Conservation (phyloP, 139 green algal species). For the Auxenochlorella protothecoides region DNA sequence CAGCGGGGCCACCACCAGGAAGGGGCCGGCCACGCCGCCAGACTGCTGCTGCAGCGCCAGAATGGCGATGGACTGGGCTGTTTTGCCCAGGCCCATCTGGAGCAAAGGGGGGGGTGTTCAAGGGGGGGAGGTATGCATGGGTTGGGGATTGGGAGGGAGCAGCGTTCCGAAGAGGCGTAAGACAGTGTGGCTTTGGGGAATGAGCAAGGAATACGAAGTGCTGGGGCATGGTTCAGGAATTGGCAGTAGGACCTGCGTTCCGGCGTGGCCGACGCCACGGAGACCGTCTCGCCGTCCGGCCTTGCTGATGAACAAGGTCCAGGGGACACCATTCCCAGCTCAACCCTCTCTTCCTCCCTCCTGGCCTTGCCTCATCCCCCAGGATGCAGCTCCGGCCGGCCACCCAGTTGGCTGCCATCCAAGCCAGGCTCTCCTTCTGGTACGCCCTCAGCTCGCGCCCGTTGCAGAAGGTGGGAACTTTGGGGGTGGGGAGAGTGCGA, state of each 20-base stretch:
- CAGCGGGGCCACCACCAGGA: slow-evolving; percentile 86
- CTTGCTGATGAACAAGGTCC: neutral
- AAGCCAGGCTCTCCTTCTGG: slow-evolving; percentile 56
- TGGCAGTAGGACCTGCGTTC: too few relatives aligned
- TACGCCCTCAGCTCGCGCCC: slow-evolving; percentile 68
- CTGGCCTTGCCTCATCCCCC: slow-evolving; percentile 60
- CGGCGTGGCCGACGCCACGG: too few relatives aligned
- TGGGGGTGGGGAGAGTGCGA: too few relatives aligned
- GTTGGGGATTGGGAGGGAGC: too few relatives aligned
- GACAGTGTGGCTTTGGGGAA: too few relatives aligned
- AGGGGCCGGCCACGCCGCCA: slow-evolving; percentile 45
- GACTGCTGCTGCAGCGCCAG: slow-evolving; percentile 56
- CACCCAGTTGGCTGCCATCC: slow-evolving; percentile 65
- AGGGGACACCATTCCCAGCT: slow-evolving; percentile 9
- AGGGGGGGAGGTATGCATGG: too few relatives aligned
- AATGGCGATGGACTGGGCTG: slow-evolving; percentile 49
- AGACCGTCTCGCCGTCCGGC: neutral
- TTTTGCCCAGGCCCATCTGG: slow-evolving; percentile 94
- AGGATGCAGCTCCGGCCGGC: slow-evolving; percentile 67
- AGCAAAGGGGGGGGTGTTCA: neutral
- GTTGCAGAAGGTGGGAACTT: slow-evolving; percentile 58
- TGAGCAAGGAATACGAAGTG: too few relatives aligned
- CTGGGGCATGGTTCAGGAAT: too few relatives aligned
- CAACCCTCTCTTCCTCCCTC: too few relatives aligned
- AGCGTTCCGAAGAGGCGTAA: too few relatives aligned